Evolutionary conservation across 176 grass and related monocot genomes (phyloP).

Genomic region (Alloteropsis semialata): DNA sequence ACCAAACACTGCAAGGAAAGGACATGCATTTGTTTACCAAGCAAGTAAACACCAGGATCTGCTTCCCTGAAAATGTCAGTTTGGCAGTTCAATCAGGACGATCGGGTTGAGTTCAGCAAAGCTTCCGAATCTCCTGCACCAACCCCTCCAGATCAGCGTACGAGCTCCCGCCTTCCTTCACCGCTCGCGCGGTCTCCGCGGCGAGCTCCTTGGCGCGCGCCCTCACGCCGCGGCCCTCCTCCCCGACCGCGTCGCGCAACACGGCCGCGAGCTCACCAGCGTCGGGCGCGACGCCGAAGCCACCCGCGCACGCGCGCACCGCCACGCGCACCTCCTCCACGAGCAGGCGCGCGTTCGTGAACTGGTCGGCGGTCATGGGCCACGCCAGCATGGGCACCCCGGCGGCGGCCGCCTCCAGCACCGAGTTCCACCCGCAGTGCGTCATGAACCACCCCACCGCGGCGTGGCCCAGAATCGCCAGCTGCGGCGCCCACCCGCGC

Average conservation of each 20-base stretch:
- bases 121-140: not conserved
- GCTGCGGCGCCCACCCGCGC: constrained; percentile 70
- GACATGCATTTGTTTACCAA: too few relatives aligned
- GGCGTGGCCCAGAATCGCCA: constrained; percentile 55
- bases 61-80: not conserved
- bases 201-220: constrained; percentile 40
- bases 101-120: not conserved
- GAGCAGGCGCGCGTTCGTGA: constrained; percentile 63
- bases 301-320: constrained; percentile 35
- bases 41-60: too few relatives aligned
- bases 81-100: not conserved
- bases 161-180: constrained; percentile 53
- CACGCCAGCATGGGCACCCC: constrained; percentile 75
- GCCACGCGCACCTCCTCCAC: constrained; percentile 46
- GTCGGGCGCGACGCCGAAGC: constrained; percentile 25
- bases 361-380: constrained; percentile 78
- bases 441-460: constrained; percentile 70
- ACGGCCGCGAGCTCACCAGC: constrained; percentile 38
- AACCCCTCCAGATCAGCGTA: constrained; percentile 5
- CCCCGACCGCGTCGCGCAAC: constrained; percentile 19
- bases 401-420: constrained; percentile 51
- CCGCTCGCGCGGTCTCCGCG: constrained; percentile 17
- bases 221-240: constrained; percentile 12
- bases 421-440: constrained; percentile 76
- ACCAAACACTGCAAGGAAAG: too few relatives aligned